phyloP scores from a whole-genome alignment of 805 yeast genomes.

The Candida berthetii region DNA sequence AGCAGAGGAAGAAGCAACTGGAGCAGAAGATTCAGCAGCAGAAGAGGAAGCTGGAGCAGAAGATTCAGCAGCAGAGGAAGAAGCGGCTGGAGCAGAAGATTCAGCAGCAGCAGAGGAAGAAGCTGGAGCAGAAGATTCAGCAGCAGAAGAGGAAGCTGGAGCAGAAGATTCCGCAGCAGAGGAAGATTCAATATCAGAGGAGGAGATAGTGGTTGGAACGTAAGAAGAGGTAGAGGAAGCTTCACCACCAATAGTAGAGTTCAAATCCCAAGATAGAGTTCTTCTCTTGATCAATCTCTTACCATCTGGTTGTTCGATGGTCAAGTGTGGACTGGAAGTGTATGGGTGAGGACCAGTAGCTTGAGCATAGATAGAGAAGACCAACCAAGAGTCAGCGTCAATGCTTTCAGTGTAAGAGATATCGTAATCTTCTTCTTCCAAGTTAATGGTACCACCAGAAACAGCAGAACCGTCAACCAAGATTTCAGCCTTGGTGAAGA shows the following conservation, averaged over 20 bases:
- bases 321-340: background rate
- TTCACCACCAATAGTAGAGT: background rate
- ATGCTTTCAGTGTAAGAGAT: slow-evolving; percentile 8
- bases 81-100: slow-evolving; percentile 8
- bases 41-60: slow-evolving; percentile 12
- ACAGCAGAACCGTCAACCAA: slow-evolving; percentile 8
- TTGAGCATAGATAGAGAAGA: background rate
- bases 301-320: slow-evolving; percentile 1
- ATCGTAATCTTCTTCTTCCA: slow-evolving; percentile 8
- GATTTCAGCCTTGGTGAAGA: slow-evolving; percentile 11
- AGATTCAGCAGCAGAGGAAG: slow-evolving; percentile 12
- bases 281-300: slow-evolving; percentile 1
- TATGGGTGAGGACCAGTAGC: slow-evolving; percentile 1
- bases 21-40: slow-evolving; percentile 5
- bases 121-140: slow-evolving; percentile 11
- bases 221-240: slow-evolving; percentile 1
- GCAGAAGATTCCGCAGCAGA: slow-evolving; percentile 8
- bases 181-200: background rate
- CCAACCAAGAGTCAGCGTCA: background rate
- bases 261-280: background rate
- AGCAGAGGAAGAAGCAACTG: slow-evolving; percentile 1
- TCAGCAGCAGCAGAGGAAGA: slow-evolving; percentile 8
- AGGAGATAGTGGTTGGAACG: background rate
- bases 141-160: slow-evolving; percentile 5
- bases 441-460: slow-evolving; percentile 4